Evolutionary conservation across 495 filamentous ascomycete species (phyloP).

Genomic region (Penicillium riverlandense): DNA sequence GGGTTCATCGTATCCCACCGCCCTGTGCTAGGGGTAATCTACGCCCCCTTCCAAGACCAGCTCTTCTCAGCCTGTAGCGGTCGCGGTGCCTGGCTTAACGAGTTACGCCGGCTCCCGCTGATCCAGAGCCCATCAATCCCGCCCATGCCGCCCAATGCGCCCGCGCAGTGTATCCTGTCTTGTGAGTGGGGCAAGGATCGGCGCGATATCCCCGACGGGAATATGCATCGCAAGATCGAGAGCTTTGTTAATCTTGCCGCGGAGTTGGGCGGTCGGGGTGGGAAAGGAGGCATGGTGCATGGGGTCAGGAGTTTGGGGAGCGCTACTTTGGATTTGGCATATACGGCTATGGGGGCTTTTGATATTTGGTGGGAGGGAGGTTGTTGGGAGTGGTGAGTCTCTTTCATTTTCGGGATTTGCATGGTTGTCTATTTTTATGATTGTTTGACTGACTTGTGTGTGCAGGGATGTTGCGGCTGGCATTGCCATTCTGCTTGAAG

Average conservation of each 20-base stretch:
- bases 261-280: constrained; percentile 48
- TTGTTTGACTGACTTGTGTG: constrained; percentile 2
- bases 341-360: constrained; percentile 49
- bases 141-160: constrained; percentile 54
- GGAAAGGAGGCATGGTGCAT: constrained; percentile 59
- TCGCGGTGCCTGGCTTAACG: constrained; percentile 60
- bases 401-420: background rate
- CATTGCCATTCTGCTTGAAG: constrained; percentile 48
- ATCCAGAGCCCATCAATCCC: constrained; percentile 47
- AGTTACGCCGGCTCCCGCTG: constrained; percentile 50
- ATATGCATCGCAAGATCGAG: constrained; percentile 58
- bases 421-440: background rate
- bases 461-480: constrained; percentile 48
- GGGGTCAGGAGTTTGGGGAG: constrained; percentile 53
- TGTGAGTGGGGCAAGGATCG: constrained; percentile 72
- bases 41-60: constrained; percentile 56
- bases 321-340: constrained; percentile 50
- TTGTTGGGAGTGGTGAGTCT: constrained; percentile 49
- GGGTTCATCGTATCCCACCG: constrained; percentile 48
- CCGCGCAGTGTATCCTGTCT: constrained; percentile 57
- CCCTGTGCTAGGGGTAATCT: constrained; percentile 58
- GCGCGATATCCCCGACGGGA: constrained; percentile 51
- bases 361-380: constrained; percentile 56
- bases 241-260: constrained; percentile 66
- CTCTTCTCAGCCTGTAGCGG: constrained; percentile 55